Percentiles rank a stretch among this genome's conserved stretches.
Evolutionary conservation across 352 stramenopile species (phyloP).

Genomic region (Globisporangium yorkense): DNA sequence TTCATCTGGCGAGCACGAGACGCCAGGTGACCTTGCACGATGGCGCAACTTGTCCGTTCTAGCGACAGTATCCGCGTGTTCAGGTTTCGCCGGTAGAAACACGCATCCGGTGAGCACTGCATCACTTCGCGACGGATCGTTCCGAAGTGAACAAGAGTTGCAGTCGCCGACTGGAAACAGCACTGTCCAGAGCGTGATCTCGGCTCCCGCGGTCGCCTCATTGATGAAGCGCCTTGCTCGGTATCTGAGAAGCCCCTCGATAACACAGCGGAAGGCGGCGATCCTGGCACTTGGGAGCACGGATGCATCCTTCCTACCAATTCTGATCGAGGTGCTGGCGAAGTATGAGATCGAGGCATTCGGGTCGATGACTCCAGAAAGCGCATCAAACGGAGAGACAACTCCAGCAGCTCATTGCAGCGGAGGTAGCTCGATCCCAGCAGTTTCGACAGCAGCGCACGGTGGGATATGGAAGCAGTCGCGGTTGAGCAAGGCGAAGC

Average conservation of each 20-base stretch:
- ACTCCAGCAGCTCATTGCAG: neutral
- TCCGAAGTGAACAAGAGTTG: neutral
- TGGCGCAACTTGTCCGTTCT: conserved; percentile 69
- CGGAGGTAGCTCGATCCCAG: neutral
- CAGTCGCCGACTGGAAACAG: conserved; percentile 3
- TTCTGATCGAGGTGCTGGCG: conserved; percentile 43
- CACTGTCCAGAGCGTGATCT: conserved; percentile 34
- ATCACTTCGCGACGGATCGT: neutral
- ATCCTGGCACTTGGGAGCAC: conserved; percentile 49
- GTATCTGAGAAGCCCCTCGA: conserved; percentile 52
- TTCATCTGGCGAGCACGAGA: conserved; percentile 8
- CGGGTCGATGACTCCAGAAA: neutral
- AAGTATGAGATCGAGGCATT: conserved; percentile 59
- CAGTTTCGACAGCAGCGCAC: neutral
- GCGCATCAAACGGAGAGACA: no score
- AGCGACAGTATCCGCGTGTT: conserved; percentile 39
- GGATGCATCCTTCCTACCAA: conserved; percentile 22
- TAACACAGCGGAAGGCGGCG: conserved; percentile 46
- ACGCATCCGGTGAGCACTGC: neutral
- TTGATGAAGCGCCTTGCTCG: conserved; percentile 45
- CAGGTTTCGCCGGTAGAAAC: conserved; percentile 19
- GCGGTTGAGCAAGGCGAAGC: conserved; percentile 10
- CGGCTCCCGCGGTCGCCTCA: conserved; percentile 25
- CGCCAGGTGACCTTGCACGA: conserved; percentile 25
- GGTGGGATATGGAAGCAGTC: conserved; percentile 10